Conservation (phyloP, 2,329 filamentous ascomycete genomes). For the Annulohypoxylon truncatum region DNA sequence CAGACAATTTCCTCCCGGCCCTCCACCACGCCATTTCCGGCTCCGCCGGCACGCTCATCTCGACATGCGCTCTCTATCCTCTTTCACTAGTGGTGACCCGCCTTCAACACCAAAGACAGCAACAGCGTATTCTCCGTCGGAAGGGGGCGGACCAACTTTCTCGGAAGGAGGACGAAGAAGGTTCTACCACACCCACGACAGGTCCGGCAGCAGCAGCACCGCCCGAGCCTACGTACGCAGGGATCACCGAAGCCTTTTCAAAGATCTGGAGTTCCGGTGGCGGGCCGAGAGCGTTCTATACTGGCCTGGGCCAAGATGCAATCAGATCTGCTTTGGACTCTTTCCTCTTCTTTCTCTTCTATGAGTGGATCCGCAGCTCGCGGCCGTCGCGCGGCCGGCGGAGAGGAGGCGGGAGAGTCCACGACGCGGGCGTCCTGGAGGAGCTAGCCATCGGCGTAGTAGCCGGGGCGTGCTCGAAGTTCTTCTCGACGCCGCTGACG, state of each 20-base stretch:
- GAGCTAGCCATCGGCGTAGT: conserved; percentile 80
- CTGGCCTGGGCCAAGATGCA: conserved; percentile 70
- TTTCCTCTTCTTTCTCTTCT: conserved; percentile 88
- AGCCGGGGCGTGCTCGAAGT: conserved; percentile 79
- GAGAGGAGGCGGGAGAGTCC: neutral
- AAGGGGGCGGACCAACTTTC: conserved; percentile 42
- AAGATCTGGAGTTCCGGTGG: conserved; percentile 79
- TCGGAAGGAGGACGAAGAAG: neutral
- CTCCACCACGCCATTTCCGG: conserved; percentile 86
- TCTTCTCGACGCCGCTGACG: conserved; percentile 82
- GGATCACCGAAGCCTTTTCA: conserved; percentile 74
- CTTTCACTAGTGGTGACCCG: conserved; percentile 84
- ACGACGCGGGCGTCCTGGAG: conserved; percentile 68
- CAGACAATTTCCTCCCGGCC: conserved; percentile 68
- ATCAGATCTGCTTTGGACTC: conserved; percentile 78
- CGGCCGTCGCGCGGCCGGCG: conserved; percentile 28
- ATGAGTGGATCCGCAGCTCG: conserved; percentile 62
- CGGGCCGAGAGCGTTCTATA: conserved; percentile 76
- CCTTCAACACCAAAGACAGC: conserved; percentile 79
- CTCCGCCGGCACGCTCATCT: conserved; percentile 80
- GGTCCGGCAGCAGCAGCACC: conserved; percentile 6
- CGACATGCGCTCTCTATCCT: conserved; percentile 83
- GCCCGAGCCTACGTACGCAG: conserved; percentile 64
- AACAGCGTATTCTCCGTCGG: conserved; percentile 48
- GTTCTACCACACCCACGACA: conserved; percentile 33